These are phyloP conservation scores for Phaffia rhodozyma DNA, from an alignment of 1,284 basidiomycete species.

Conservation along the genomic window DNA sequence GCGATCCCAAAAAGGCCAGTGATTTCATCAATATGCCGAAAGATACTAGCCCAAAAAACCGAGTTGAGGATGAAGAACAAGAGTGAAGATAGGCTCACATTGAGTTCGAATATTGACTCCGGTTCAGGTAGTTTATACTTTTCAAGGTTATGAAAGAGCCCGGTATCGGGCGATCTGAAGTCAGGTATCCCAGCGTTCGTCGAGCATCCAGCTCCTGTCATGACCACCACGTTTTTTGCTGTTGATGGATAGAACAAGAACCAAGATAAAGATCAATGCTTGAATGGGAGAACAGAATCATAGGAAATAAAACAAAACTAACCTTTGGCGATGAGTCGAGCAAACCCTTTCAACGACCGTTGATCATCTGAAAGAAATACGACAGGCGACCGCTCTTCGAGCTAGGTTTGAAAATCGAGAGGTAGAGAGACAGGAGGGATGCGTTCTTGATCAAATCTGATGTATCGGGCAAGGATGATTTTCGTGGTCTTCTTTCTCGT, in stretches of 20 bases:
- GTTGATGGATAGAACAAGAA: not conserved
- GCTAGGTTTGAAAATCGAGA: not conserved
- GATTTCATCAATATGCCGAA: too few relatives aligned
- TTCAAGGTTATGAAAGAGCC: constrained; percentile 43
- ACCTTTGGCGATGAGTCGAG: constrained; percentile 34
- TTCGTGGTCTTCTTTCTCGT: not conserved
- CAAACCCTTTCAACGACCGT: constrained; percentile 27
- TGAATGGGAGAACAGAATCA: not conserved
- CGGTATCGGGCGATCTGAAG: constrained; percentile 40
- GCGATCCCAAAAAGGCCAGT: too few relatives aligned
- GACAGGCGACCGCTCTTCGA: constrained; percentile 24
- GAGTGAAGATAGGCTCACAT: constrained; percentile 20
- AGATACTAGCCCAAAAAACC: too few relatives aligned
- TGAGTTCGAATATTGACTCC: constrained; percentile 45
- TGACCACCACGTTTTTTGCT: constrained; percentile 39
- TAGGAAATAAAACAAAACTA: not conserved
- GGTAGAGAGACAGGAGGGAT: not conserved
- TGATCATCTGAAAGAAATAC: constrained; percentile 14
- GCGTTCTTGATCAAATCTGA: not conserved
- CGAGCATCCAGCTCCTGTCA: constrained; percentile 42
- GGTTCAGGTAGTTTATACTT: constrained; percentile 43
- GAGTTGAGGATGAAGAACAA: not conserved
- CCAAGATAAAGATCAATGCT: not conserved
- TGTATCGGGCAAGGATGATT: not conserved
- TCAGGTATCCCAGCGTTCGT: constrained; percentile 41